Percentiles rank a stretch among this genome's conserved stretches.
These are phyloP conservation scores for Dorcoceras hygrometricum DNA, from an alignment of 257 asterid species.

Conservation along the genomic window DNA sequence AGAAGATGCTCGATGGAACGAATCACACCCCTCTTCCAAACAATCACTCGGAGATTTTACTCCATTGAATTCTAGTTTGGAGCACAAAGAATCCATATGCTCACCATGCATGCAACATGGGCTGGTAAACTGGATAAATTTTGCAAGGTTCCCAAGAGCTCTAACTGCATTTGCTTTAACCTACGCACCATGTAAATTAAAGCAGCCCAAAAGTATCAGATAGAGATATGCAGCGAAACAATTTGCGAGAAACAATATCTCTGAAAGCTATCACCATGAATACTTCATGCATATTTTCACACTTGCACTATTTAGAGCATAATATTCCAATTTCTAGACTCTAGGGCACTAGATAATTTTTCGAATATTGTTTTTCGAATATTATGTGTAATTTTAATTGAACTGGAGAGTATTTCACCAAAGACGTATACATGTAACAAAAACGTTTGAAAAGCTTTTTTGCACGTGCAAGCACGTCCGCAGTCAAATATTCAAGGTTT, in stretches of 20 bases:
- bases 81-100: constrained; percentile 22
- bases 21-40: constrained; percentile 32
- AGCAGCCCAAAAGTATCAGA: constrained; percentile 7
- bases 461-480: neutral
- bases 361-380: neutral
- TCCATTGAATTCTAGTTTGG: constrained; percentile 25
- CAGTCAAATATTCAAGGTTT: constrained; percentile 1
- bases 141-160: constrained; percentile 86
- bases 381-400: neutral
- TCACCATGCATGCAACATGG: constrained; percentile 32
- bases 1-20: constrained; percentile 32
- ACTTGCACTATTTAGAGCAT: neutral
- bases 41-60: constrained; percentile 31
- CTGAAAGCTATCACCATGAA: neutral
- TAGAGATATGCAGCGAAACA: constrained; percentile 20
- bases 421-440: neutral
- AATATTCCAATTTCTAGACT: neutral
- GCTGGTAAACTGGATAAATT: constrained; percentile 53
- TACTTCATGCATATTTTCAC: neutral
- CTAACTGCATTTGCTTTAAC: constrained; percentile 97
- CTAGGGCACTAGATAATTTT: neutral
- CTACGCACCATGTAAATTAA: constrained; percentile 33
- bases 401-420: neutral
- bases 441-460: neutral
- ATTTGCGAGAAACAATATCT: constrained; percentile 2